Evolutionary conservation across 306 rosid species (phyloP).

Genomic region (Citrullus colocynthis): DNA sequence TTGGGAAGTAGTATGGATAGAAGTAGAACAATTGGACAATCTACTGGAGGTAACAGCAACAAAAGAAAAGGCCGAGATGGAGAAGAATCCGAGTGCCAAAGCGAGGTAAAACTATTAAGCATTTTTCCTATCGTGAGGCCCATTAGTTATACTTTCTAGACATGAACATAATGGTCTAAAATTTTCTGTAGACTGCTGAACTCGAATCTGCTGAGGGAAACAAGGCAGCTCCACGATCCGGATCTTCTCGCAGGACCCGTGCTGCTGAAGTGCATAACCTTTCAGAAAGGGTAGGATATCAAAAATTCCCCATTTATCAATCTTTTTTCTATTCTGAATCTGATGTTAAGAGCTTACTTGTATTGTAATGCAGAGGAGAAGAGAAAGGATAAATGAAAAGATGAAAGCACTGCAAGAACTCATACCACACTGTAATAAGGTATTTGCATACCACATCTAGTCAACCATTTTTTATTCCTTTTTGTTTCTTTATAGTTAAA

Average conservation of each 20-base stretch:
- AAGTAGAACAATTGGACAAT: conserved; percentile 30
- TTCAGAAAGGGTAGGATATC: conserved; percentile 69
- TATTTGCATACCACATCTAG: conserved; percentile 7
- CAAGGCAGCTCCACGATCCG: conserved; percentile 36
- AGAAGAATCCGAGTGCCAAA: conserved; percentile 65
- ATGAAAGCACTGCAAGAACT: conserved; percentile 82
- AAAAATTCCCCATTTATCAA: conserved; percentile 1
- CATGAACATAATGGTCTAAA: not conserved
- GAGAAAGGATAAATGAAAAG: conserved; percentile 91
- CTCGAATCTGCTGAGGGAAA: conserved; percentile 39
- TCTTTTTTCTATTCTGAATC: not conserved
- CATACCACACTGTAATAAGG: conserved; percentile 85
- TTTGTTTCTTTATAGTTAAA: not conserved
- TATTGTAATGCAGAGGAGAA: conserved; percentile 42
- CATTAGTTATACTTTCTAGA: not conserved
- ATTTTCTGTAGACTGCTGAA: conserved; percentile 37
- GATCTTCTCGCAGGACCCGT: conserved; percentile 50
- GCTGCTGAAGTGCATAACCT: conserved; percentile 82
- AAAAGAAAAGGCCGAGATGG: conserved; percentile 57
- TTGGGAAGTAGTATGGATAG: conserved; percentile 56
- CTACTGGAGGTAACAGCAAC: conserved; percentile 37
- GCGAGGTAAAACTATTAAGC: conserved; percentile 39
- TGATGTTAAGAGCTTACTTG: not conserved
- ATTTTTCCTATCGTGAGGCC: not conserved
- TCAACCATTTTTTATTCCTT: not conserved